Evolutionary conservation across 2,329 filamentous ascomycete genomes (phyloP).

Genomic region (Trichoderma endophyticum): DNA sequence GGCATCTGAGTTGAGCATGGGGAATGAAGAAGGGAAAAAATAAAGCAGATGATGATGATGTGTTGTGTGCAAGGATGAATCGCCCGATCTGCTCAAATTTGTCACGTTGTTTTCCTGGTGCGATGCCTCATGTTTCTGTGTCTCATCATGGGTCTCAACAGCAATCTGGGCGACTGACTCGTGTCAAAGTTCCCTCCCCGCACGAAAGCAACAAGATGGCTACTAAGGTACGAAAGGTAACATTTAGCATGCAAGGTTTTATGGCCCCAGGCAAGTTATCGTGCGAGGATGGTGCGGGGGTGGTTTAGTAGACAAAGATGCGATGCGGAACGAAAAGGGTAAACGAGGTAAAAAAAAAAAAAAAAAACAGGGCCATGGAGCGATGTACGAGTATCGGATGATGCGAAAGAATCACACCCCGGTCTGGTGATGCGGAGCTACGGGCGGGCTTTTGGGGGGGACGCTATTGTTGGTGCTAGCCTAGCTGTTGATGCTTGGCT

Average conservation of each 20-base stretch:
- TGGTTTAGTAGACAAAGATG: background rate
- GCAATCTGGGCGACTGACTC: background rate
- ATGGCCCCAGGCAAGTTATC: background rate
- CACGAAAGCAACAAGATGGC: background rate
- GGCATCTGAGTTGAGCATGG: background rate
- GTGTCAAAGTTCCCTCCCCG: background rate
- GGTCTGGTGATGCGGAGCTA: conserved; percentile 11
- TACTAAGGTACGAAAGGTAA: background rate
- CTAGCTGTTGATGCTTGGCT: background rate
- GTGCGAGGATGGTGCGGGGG: background rate
- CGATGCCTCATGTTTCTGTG: background rate
- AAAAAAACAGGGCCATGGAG: background rate
- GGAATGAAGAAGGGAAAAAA: no score
- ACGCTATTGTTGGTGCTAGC: background rate
- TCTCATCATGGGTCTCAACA: background rate
- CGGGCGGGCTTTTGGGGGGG: background rate
- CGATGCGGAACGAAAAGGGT: background rate
- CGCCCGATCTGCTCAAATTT: background rate
- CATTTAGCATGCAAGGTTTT: background rate
- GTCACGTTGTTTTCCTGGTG: background rate
- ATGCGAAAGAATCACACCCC: conserved; percentile 7
- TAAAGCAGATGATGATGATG: background rate
- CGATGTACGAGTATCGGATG: conserved; percentile 5
- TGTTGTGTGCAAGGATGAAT: background rate
- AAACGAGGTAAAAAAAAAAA: background rate